A percentile compares a stretch with the other conserved stretches of the same genome.
Evolutionary conservation across 345 rosid species (phyloP).

Genomic region (Rhizophora mangle): DNA sequence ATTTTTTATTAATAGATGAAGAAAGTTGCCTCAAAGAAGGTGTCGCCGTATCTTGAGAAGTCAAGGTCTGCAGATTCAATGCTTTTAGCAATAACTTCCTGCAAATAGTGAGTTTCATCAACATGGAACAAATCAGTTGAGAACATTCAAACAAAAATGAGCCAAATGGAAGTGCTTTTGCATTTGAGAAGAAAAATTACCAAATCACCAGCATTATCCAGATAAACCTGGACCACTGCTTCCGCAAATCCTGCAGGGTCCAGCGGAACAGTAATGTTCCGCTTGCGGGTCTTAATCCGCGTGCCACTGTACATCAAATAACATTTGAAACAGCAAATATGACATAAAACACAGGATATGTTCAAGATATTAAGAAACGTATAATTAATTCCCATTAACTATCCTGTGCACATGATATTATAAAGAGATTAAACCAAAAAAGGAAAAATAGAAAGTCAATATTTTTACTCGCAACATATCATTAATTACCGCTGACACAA

Average conservation of each 20-base stretch:
- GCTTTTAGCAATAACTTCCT: constrained; percentile 91
- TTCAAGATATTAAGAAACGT: neutral
- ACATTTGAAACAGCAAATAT: neutral
- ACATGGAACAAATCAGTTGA: neutral
- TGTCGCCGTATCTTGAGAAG: constrained; percentile 94
- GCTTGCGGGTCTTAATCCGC: constrained; percentile 99
- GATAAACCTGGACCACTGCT: constrained; percentile 95
- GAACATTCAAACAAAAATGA: neutral
- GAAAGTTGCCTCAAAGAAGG: constrained; percentile 63
- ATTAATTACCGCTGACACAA: no score
- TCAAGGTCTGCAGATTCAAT: constrained; percentile 84
- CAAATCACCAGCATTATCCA: constrained; percentile 98
- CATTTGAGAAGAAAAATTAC: constrained; percentile 31
- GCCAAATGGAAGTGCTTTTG: neutral
- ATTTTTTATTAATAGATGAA: constrained; percentile 2
- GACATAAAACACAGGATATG: neutral
- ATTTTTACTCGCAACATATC: no score
- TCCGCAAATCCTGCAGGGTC: constrained; percentile 98
- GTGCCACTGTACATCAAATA: constrained; percentile 59
- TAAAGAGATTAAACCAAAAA: neutral
- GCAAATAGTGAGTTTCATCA: constrained; percentile 10
- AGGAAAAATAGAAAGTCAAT: no score
- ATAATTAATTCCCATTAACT: neutral
- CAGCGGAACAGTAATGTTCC: constrained; percentile 93
- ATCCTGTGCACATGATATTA: no score